phyloP scores from a whole-genome alignment of 495 filamentous ascomycete species.

The Penicillium odoratum region DNA sequence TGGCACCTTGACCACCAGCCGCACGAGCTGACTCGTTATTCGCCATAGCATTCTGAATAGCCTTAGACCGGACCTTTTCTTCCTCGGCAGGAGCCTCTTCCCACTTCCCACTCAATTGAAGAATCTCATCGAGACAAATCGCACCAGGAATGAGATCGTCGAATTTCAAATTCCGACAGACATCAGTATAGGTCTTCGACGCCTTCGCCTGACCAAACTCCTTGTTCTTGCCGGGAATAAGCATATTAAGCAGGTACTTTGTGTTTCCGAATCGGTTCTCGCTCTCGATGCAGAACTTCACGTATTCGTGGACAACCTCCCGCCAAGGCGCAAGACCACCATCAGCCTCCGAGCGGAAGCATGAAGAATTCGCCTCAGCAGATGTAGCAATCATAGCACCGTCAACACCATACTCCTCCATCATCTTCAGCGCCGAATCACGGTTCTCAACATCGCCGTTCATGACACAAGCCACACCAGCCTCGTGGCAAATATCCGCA shows the following conservation, averaged over 20 bases:
- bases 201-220: conserved; percentile 53
- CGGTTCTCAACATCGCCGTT: conserved; percentile 85
- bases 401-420: conserved; percentile 76
- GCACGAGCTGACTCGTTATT: conserved; percentile 49
- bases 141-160: conserved; percentile 60
- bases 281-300: conserved; percentile 66
- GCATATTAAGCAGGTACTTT: conserved; percentile 80
- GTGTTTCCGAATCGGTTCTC: conserved; percentile 90
- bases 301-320: conserved; percentile 72
- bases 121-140: conserved; percentile 59
- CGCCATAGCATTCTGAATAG: conserved; percentile 54
- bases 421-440: conserved; percentile 64
- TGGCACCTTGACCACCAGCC: conserved; percentile 34
- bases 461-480: conserved; percentile 87
- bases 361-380: conserved; percentile 84
- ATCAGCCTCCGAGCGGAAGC: conserved; percentile 66
- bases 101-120: conserved; percentile 57
- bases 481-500: conserved; percentile 69
- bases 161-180: conserved; percentile 61
- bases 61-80: conserved; percentile 35
- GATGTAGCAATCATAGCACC: conserved; percentile 96
- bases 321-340: conserved; percentile 69
- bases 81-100: conserved; percentile 24
- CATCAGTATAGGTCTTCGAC: conserved; percentile 63
- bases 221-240: conserved; percentile 77